phyloP scores from a whole-genome alignment of 495 filamentous ascomycete genomes.

The Staphylotrichum longicolle region DNA sequence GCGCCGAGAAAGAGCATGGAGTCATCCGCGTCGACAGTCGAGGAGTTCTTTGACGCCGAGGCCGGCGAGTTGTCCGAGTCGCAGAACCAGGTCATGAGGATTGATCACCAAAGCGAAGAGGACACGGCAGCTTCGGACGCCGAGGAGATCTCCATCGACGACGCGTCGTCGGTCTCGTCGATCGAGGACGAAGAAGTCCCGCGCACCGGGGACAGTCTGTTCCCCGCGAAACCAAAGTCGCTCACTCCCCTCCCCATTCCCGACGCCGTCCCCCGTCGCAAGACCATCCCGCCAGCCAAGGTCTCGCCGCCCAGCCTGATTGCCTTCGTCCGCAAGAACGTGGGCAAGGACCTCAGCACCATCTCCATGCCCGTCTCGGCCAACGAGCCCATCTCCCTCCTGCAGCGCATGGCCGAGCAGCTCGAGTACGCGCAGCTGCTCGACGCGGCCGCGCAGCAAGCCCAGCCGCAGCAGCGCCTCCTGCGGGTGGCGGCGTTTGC shows the following conservation, averaged over 20 bases:
- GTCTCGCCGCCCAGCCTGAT: conserved; percentile 85
- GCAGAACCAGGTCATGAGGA: conserved; percentile 62
- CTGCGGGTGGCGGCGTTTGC: conserved; percentile 89
- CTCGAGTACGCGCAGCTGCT: conserved; percentile 85
- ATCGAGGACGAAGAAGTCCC: conserved; percentile 52
- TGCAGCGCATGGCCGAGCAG: conserved; percentile 85
- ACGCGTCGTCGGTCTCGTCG: conserved; percentile 60
- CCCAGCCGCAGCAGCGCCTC: conserved; percentile 63
- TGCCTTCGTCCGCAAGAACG: conserved; percentile 92
- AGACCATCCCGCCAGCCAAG: conserved; percentile 66
- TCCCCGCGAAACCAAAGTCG: conserved; percentile 69
- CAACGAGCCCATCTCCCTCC: conserved; percentile 85
- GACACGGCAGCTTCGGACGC: conserved; percentile 49
- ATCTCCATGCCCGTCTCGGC: conserved; percentile 96
- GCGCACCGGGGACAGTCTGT: conserved; percentile 51
- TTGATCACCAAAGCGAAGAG: conserved; percentile 65
- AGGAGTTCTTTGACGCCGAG: conserved; percentile 93
- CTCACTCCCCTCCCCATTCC: conserved; percentile 74
- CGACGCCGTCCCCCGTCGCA: conserved; percentile 61
- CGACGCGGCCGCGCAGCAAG: conserved; percentile 64
- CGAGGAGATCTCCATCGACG: conserved; percentile 57
- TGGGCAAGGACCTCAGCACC: conserved; percentile 93
- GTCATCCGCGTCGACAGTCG: conserved; percentile 60
- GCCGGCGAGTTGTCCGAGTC: conserved; percentile 62
- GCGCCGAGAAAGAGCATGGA: conserved; percentile 74